Evolutionary conservation across 148 eudicot genomes (phyloP), one percentile per base, ranked within the genome.

Genomic region (Bassia scoparia): DNA sequence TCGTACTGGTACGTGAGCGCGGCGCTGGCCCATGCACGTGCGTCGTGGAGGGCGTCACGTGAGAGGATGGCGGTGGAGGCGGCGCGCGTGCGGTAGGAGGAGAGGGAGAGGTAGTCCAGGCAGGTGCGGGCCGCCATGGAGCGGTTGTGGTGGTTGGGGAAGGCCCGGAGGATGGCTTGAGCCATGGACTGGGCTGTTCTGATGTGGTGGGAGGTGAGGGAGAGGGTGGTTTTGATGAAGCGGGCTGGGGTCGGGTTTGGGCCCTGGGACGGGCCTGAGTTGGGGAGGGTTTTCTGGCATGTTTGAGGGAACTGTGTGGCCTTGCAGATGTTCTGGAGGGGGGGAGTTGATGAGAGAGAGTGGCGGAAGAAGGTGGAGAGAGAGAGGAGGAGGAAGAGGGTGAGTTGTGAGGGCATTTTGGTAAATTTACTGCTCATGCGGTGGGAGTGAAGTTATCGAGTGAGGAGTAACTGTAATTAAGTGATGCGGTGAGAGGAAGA

Each of bases 11-110:
- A 91, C 1, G 80, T 80, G 21, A 90, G 41, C 3, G 87, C 89
- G 10, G 98, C 93, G 73, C 84, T 81, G 69, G 78, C 74, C 85
- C 82, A 94, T 0, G 98, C 96, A 1, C 98, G 89, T 15, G 83
- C 86, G 79, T 91, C 85, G 71, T 70, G 72, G 5, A 50, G 17
- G 7, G 55, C 1, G 68, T 63, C 70, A 69, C 81, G 90, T 38
- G 86, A 82, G 23, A 78, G 31, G 46, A 84, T 56, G 21, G 79
- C 77, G 12, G 60, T 72, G 14, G 10, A 29, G 48, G 83, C 62
- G 21, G 56, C 30, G 12, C 56, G 44, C 14, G 75, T 53, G 8
- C 97, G 81, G 84, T 59, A 65, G 13, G 70, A 80, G 37, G 96
- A 83, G 58, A 82, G 70, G 18, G 48, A 31, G 29, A 91, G 83